phyloP scores from a whole-genome alignment of 495 filamentous ascomycete species.

The Poronia punctata region DNA sequence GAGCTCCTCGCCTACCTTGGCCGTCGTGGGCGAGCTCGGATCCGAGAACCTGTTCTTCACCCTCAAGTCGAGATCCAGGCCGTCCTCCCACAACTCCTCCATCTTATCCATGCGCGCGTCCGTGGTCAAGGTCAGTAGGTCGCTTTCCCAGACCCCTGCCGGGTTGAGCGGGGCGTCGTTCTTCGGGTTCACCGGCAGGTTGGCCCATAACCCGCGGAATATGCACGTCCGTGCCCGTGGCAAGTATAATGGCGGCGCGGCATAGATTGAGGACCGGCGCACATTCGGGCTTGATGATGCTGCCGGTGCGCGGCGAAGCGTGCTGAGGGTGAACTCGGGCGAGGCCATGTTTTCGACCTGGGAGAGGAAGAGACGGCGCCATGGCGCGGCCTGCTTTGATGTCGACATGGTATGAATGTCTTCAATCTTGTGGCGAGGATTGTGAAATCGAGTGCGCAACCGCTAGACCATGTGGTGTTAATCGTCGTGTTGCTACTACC shows the following conservation, averaged over 20 bases:
- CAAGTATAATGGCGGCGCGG: constrained; percentile 11
- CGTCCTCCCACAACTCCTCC: constrained; percentile 46
- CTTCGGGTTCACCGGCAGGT: constrained; percentile 60
- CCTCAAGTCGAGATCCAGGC: constrained; percentile 4
- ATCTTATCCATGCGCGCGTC: constrained; percentile 83
- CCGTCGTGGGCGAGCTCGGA: constrained; percentile 8
- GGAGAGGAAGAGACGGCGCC: constrained; percentile 59
- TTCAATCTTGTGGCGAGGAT: background rate
- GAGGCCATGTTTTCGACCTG: constrained; percentile 54
- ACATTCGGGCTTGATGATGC: background rate
- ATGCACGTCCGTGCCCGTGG: constrained; percentile 49
- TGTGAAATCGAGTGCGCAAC: constrained; percentile 4
- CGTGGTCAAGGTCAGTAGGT: constrained; percentile 76
- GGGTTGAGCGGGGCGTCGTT: constrained; percentile 57
- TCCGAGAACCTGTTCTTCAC: background rate
- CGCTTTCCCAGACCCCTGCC: constrained; percentile 54
- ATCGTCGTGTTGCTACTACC: constrained; percentile 6
- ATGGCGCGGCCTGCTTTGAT: constrained; percentile 31
- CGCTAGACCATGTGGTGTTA: too few relatives aligned
- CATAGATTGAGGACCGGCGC: constrained; percentile 4
- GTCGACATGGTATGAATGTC: constrained; percentile 14
- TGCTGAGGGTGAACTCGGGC: constrained; percentile 66
- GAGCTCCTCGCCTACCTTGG: constrained; percentile 9
- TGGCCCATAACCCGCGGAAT: constrained; percentile 76
- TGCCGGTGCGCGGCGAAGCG: constrained; percentile 42